phyloP scores from a whole-genome alignment of 768 basidiomycete species.

The Xerocomus potaroensis region DNA sequence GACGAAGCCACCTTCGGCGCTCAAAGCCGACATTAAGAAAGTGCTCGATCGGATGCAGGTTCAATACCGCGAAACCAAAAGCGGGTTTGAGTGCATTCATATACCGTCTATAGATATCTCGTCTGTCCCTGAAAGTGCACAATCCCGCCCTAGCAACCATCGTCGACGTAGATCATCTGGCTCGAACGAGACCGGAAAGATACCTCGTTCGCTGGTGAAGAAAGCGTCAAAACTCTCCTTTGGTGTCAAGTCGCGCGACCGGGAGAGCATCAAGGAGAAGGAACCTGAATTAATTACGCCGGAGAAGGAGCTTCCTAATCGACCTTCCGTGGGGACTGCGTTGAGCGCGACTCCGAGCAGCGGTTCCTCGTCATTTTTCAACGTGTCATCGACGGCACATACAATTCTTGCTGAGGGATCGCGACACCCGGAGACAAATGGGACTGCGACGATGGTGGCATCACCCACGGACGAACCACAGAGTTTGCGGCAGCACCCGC shows the following conservation, averaged over 20 bases:
- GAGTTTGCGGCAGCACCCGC: slow-evolving; percentile 42
- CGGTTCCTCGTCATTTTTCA: slow-evolving; percentile 83
- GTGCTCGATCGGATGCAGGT: slow-evolving; percentile 95
- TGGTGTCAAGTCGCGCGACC: slow-evolving; percentile 53
- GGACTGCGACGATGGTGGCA: slow-evolving; percentile 15
- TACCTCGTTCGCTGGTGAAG: slow-evolving; percentile 56
- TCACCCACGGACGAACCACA: slow-evolving; percentile 27
- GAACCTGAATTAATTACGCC: slow-evolving; percentile 35
- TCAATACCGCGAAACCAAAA: slow-evolving; percentile 84
- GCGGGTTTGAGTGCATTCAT: slow-evolving; percentile 96
- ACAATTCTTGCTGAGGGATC: slow-evolving; percentile 35
- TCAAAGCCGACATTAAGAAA: slow-evolving; percentile 79
- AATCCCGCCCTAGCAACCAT: slow-evolving; percentile 32
- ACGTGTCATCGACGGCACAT: slow-evolving; percentile 58
- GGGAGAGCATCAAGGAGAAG: slow-evolving; percentile 41
- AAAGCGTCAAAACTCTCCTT: slow-evolving; percentile 81
- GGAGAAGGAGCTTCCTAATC: slow-evolving; percentile 46
- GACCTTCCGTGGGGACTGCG: slow-evolving; percentile 42
- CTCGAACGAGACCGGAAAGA: slow-evolving; percentile 48
- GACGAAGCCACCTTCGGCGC: slow-evolving; percentile 73
- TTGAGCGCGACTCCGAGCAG: slow-evolving; percentile 67
- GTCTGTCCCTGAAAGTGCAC: slow-evolving; percentile 51
- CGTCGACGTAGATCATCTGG: slow-evolving; percentile 44
- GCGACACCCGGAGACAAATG: slow-evolving; percentile 26
- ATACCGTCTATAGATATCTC: slow-evolving; percentile 89